These are phyloP conservation scores for Stentor coeruleus DNA, from an alignment of 73 alveolate species.

Conservation along the genomic window DNA sequence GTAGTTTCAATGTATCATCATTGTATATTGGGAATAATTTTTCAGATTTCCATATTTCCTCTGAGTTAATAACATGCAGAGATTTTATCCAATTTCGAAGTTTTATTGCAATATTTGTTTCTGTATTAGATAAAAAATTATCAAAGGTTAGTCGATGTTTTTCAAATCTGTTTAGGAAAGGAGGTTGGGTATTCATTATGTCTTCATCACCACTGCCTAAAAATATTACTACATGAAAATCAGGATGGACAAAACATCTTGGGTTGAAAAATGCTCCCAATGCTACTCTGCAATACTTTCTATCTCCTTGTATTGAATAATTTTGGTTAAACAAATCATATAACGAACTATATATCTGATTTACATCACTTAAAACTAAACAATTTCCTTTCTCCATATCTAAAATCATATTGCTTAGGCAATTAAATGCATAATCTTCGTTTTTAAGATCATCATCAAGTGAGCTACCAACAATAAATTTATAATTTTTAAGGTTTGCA, in stretches of 20 bases:
- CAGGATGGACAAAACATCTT: constrained; percentile 30
- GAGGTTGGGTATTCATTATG: constrained; percentile 39
- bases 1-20: not conserved
- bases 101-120: not conserved
- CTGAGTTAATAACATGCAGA: not conserved
- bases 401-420: constrained; percentile 28
- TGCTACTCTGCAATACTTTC: constrained; percentile 39
- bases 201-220: not conserved
- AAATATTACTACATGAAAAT: constrained; percentile 31
- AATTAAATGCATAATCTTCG: constrained; percentile 30
- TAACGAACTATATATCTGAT: constrained; percentile 35
- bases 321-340: constrained; percentile 49
- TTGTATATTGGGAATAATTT: not conserved
- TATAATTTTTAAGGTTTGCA: not conserved
- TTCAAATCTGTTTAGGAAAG: constrained; percentile 50
- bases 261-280: constrained; percentile 42
- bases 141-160: constrained; percentile 28
- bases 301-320: constrained; percentile 23
- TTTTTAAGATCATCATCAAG: constrained; percentile 34
- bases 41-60: not conserved
- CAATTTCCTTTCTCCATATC: constrained; percentile 44
- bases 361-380: constrained; percentile 26
- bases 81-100: not conserved
- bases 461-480: constrained; percentile 35
- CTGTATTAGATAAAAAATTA: not conserved